Evolutionary conservation across 306 rosid genomes (phyloP).

Genomic region (Citrullus mucosospermus): DNA sequence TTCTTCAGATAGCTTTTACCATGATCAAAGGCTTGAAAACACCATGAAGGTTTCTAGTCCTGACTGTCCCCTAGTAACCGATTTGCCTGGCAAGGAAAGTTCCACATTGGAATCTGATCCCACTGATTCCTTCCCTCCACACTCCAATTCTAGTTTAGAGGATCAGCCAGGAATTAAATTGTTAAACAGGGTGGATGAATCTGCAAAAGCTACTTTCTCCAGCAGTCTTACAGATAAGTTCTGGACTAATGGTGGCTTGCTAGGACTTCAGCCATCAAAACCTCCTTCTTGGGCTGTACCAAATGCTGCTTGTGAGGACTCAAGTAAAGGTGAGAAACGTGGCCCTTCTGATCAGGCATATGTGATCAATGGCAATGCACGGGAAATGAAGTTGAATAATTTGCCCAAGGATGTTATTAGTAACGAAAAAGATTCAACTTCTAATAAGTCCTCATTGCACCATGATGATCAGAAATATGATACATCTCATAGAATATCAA

Average conservation of each 20-base stretch:
- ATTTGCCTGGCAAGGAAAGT: conserved; percentile 13
- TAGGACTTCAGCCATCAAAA: conserved; percentile 95
- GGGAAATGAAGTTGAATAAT: conserved; percentile 14
- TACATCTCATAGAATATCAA: background rate
- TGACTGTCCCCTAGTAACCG: conserved; percentile 18
- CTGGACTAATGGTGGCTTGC: conserved; percentile 96
- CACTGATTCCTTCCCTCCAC: conserved; percentile 17
- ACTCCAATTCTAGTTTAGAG: conserved; percentile 20
- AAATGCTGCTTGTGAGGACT: conserved; percentile 27
- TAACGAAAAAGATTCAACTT: conserved; percentile 18
- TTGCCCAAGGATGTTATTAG: conserved; percentile 17
- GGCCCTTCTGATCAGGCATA: conserved; percentile 18
- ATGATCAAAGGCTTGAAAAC: conserved; percentile 21
- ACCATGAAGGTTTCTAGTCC: conserved; percentile 16
- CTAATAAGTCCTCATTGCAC: background rate
- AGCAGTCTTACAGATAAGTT: conserved; percentile 42
- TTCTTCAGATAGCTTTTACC: conserved; percentile 9
- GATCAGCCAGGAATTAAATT: conserved; percentile 24
- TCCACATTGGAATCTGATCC: conserved; percentile 24
- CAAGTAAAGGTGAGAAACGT: conserved; percentile 19
- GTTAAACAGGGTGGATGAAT: conserved; percentile 17
- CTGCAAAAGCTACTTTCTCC: conserved; percentile 35
- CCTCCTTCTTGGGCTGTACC: conserved; percentile 63
- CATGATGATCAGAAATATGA: background rate
- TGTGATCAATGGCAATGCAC: conserved; percentile 22